Evolutionary conservation across 176 grass and related monocot species (phyloP).

Genomic region (Triticum aestivum): IWGSC_CS_RefSeq_v2.1 NC_057797.1:776664270-776664769

Average conservation of each 20-base stretch:
- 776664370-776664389: conserved; percentile 68
- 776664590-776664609: neutral
- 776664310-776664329: conserved; percentile 36
- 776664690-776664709: conserved; percentile 16
- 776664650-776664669: conserved; percentile 9
- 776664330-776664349: conserved; percentile 29
- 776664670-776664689: neutral
- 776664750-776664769: neutral
- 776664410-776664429: neutral
- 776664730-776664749: neutral
- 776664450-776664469: too few species aligned
- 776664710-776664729: neutral
- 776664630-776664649: neutral
- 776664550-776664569: too few species aligned
- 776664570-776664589: too few species aligned
- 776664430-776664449: neutral
- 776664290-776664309: conserved; percentile 48
- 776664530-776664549: too few species aligned
- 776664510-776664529: too few species aligned
- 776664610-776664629: neutral
- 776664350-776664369: conserved; percentile 63
- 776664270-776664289: conserved; percentile 39
- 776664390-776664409: conserved; percentile 75
- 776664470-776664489: too few species aligned
- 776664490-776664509: too few species aligned